Conservation (phyloP, 2,329 filamentous ascomycete species). For the Arthroderma uncinatum region DNA sequence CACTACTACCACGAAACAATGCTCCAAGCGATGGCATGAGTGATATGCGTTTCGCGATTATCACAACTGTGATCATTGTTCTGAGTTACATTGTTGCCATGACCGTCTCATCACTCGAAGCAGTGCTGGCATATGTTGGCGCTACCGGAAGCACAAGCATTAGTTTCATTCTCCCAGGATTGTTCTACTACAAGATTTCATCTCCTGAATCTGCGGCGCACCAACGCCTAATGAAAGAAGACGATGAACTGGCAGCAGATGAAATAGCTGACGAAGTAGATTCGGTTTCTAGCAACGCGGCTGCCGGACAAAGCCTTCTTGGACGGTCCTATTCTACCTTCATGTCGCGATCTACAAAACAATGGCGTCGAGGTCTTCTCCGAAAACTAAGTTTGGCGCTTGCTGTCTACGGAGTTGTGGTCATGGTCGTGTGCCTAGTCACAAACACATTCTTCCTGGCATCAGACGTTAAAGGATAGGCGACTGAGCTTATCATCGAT, state of each 20-base stretch:
- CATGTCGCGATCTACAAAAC: conserved; percentile 52
- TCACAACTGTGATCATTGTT: conserved; percentile 77
- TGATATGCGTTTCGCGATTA: conserved; percentile 75
- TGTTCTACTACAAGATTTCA: conserved; percentile 98
- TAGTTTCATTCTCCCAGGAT: conserved; percentile 86
- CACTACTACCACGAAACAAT: conserved; percentile 25
- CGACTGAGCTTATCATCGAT: no score
- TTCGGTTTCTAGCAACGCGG: conserved; percentile 13
- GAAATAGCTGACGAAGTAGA: conserved; percentile 23
- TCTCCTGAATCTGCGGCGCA: conserved; percentile 77
- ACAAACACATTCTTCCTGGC: conserved; percentile 74
- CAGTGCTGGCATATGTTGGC: conserved; percentile 88
- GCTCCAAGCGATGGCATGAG: conserved; percentile 49
- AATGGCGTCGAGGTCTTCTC: conserved; percentile 52
- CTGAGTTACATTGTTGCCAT: conserved; percentile 79
- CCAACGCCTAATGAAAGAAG: conserved; percentile 77
- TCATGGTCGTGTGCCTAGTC: conserved; percentile 79
- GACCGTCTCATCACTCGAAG: conserved; percentile 78
- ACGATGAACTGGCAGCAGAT: conserved; percentile 55
- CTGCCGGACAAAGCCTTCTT: conserved; percentile 22
- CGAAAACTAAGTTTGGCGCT: conserved; percentile 64
- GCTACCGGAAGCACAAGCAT: conserved; percentile 91
- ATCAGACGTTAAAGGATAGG: conserved; percentile 34
- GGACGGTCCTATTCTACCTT: conserved; percentile 38
- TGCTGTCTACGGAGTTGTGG: conserved; percentile 68